Evolutionary conservation across 2,329 filamentous ascomycete species (phyloP).

Genomic region (Nemania bipapillata): DNA sequence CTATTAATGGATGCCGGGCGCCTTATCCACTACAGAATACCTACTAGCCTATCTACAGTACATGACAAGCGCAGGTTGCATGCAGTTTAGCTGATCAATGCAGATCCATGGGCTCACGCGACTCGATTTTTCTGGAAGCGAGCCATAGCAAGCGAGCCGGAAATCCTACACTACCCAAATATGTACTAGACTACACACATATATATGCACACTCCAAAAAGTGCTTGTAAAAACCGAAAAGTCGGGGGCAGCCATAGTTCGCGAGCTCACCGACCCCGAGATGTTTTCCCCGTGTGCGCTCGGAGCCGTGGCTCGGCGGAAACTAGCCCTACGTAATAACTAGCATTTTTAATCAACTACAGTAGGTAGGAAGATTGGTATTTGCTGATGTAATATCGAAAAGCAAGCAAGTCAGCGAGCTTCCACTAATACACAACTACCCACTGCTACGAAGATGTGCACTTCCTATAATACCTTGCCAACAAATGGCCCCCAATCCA

Average conservation of each 20-base stretch:
- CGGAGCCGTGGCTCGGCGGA: slow-evolving; percentile 10
- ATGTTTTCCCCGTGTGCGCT: slow-evolving; percentile 19
- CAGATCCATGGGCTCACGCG: slow-evolving; percentile 31
- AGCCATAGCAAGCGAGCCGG: slow-evolving; percentile 26
- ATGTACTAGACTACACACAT: not conserved
- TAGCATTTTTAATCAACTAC: slow-evolving; percentile 2
- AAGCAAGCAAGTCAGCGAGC: not conserved
- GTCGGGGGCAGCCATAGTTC: slow-evolving; percentile 15
- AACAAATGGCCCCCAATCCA: not conserved
- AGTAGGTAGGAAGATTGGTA: not conserved
- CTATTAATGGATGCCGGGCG: slow-evolving; percentile 11
- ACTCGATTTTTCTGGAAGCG: slow-evolving; percentile 26
- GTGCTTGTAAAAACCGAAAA: not conserved
- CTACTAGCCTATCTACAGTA: too few species aligned
- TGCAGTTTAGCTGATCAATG: slow-evolving; percentile 13
- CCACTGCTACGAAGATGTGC: too few species aligned
- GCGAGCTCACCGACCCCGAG: slow-evolving; percentile 12
- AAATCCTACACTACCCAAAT: slow-evolving; percentile 13
- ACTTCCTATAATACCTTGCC: too few species aligned
- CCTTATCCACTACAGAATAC: too few species aligned
- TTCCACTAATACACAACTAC: not conserved
- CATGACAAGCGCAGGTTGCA: slow-evolving; percentile 5
- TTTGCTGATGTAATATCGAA: slow-evolving; percentile 10
- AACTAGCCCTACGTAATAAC: slow-evolving; percentile 6
- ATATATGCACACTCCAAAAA: not conserved